Evolutionary conservation across 2,329 filamentous ascomycete species (phyloP).

Genomic region (Alternaria incomplexa): DNA sequence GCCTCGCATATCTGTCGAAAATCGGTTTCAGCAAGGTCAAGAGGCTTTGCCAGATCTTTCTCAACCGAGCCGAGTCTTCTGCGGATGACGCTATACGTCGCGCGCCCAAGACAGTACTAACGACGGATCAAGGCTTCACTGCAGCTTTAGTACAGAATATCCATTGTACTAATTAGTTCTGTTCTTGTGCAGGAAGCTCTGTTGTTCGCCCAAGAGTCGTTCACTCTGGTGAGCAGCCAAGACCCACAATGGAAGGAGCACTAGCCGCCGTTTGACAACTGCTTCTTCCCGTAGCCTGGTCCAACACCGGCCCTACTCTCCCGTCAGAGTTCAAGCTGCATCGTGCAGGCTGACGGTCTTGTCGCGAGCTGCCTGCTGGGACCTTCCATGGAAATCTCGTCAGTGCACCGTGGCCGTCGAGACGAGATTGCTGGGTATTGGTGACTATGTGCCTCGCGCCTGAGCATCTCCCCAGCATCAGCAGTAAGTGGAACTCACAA

Average conservation of each 20-base stretch:
- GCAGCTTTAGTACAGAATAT: neutral
- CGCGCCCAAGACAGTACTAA: neutral
- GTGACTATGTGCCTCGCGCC: conserved; percentile 1
- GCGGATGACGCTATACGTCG: neutral
- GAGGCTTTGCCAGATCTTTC: neutral
- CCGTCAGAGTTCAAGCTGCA: neutral
- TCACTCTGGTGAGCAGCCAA: conserved; percentile 5
- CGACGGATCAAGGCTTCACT: neutral
- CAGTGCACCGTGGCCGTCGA: neutral
- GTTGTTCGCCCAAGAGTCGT: neutral
- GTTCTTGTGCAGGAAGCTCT: neutral
- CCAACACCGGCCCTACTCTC: neutral
- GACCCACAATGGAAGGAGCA: neutral
- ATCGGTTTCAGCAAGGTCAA: neutral
- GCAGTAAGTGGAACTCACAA: conserved; percentile 6
- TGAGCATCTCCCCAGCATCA: neutral
- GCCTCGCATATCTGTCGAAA: neutral
- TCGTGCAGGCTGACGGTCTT: neutral
- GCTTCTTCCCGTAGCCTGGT: neutral
- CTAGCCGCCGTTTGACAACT: neutral
- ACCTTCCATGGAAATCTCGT: neutral
- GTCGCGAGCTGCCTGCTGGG: neutral
- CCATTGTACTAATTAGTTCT: neutral
- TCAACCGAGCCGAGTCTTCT: neutral
- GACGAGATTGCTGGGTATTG: neutral